Percentiles rank a stretch among this genome's conserved stretches.
Evolutionary conservation across 176 grass and related monocot genomes (phyloP).

Genomic region (Typha latifolia): DNA sequence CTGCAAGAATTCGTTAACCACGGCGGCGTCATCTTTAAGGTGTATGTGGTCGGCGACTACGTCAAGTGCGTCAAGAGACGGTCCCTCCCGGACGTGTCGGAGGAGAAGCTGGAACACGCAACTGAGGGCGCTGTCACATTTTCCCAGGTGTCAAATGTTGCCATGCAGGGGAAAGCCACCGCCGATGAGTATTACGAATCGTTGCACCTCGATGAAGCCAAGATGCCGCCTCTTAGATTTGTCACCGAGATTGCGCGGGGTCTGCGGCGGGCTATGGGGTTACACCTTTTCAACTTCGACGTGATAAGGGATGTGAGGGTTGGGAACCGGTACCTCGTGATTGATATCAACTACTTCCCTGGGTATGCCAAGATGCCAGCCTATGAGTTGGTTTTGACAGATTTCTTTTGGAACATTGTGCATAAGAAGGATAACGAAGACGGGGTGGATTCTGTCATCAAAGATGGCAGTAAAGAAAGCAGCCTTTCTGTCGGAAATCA

Average conservation of each 20-base stretch:
- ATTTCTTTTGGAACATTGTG: constrained; percentile 75
- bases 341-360: constrained; percentile 95
- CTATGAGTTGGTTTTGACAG: constrained; percentile 59
- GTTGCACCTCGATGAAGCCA: constrained; percentile 44
- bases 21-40: constrained; percentile 93
- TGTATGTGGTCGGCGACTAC: constrained; percentile 68
- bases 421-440: constrained; percentile 27
- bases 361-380: constrained; percentile 84
- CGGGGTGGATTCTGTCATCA: not conserved
- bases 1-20: constrained; percentile 97
- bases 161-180: constrained; percentile 19
- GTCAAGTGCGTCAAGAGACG: constrained; percentile 84
- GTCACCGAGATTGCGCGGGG: constrained; percentile 51
- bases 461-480: not conserved
- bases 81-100: constrained; percentile 75
- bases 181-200: constrained; percentile 47
- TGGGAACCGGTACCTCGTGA: constrained; percentile 69
- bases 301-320: constrained; percentile 68
- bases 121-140: constrained; percentile 57
- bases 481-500: not conserved
- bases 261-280: constrained; percentile 53
- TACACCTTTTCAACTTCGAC: constrained; percentile 91
- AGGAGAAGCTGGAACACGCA: constrained; percentile 33
- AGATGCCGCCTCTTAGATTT: constrained; percentile 51
- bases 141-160: constrained; percentile 83